Base-by-base conservation (phyloP, 345 rosid genomes). In the Stellera chamaejasme region DNA sequence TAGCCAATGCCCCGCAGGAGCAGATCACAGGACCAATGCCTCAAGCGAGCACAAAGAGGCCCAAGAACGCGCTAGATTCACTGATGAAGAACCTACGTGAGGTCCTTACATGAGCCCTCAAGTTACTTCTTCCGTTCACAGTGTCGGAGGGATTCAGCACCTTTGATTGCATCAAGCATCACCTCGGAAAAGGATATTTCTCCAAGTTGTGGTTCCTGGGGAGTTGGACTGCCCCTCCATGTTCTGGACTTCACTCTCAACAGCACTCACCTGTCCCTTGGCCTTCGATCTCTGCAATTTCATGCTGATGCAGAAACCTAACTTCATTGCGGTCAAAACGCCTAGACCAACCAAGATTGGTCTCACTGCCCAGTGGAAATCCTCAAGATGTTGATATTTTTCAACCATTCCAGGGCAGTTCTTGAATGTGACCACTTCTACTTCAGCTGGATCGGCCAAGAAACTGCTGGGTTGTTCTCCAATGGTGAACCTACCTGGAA, bases 291-390 rank as follows among this genome's bases (percentile, higher is more conserved):
- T 63, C 54, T 78, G 69, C n/a, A 82, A 52, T 64, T 71, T 86
- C 66, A 65, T 77, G 44, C 87, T 77, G 0, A 75, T 69, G 11
- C 67, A 75, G 52, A 71, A 15, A 11, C 96, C 97, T 3, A 84
- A 27, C 79, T 76, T 84, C 78, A 82, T 63, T 2, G 85, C 81
- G 26, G 94, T 76, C 50, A 93, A 75, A 2, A 93, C 58, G 53
- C 94, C 85, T 54, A 82, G 54, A 1, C 88, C 88, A 59, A 87
- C 72, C 54, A 89, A 65, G 51, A 86, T 69, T 10, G 97, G 99
- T 68, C 97, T 89, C 47, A 89, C 89, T 15, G 82, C 81, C 99
- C 97, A 93, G 67, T 89, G 99, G 53, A 82, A 75, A 69, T 93
- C 96, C 78, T 93, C 97, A 2, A 93, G 85, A 74, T 93, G 99